phyloP scores from a whole-genome alignment of 495 filamentous ascomycete species.

The Tuber calosporum region DNA sequence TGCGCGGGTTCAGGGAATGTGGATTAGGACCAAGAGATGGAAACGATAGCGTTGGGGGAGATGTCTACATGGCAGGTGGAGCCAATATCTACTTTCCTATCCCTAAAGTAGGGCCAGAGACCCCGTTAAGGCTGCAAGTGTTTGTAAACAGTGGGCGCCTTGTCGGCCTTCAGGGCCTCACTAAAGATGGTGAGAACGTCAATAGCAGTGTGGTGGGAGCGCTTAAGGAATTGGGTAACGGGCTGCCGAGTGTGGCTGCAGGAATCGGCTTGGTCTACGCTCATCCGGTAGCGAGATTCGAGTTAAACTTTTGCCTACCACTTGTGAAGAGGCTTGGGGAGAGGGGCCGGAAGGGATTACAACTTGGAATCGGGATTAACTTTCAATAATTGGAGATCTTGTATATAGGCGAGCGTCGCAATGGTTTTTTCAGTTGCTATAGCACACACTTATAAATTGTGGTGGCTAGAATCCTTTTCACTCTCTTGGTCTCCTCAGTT shows the following conservation, averaged over 20 bases:
- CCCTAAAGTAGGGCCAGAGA: slow-evolving; percentile 66
- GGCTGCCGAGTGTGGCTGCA: slow-evolving; percentile 75
- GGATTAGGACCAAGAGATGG: slow-evolving; percentile 86
- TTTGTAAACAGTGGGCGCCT: slow-evolving; percentile 87
- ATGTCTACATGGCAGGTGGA: slow-evolving; percentile 80
- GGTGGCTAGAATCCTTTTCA: background rate
- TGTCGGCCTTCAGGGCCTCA: slow-evolving; percentile 59
- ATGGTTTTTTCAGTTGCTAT: background rate
- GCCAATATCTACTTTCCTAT: slow-evolving; percentile 77
- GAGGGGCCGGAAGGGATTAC: slow-evolving; percentile 79
- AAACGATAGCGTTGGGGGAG: slow-evolving; percentile 76
- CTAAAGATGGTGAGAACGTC: slow-evolving; percentile 45
- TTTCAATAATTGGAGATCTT: slow-evolving; percentile 57
- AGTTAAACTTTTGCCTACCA: slow-evolving; percentile 88
- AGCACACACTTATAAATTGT: background rate
- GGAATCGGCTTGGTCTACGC: slow-evolving; percentile 90
- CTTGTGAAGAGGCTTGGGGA: slow-evolving; percentile 73
- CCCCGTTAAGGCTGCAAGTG: slow-evolving; percentile 76
- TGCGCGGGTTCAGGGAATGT: slow-evolving; percentile 82
- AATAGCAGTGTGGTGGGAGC: slow-evolving; percentile 48
- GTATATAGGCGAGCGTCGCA: background rate
- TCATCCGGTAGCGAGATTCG: slow-evolving; percentile 82
- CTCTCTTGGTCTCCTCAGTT: background rate
- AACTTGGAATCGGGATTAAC: slow-evolving; percentile 87
- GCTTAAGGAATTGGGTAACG: slow-evolving; percentile 60